Evolutionary conservation across 2,329 filamentous ascomycete genomes (phyloP).

Genomic region (Xylaria arbuscula): DNA sequence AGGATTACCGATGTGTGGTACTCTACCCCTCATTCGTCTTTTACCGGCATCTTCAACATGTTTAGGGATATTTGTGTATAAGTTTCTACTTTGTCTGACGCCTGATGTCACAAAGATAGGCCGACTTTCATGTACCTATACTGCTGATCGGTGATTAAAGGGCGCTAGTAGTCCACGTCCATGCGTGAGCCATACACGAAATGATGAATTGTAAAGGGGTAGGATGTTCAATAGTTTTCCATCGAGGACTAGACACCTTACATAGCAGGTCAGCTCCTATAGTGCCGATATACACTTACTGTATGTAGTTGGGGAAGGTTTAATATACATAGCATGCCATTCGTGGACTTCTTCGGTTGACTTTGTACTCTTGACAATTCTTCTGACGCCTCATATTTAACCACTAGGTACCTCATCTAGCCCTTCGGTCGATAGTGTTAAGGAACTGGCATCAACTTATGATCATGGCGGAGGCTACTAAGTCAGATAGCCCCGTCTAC

Average conservation of each 20-base stretch:
- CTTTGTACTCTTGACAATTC: background rate
- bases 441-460: background rate
- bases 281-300: no score
- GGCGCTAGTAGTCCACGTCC: no score
- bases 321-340: no score
- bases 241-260: no score
- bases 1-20: constrained; percentile 9
- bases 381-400: background rate
- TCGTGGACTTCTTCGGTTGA: background rate
- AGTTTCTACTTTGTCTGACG: background rate
- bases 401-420: background rate
- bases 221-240: no score
- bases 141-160: no score
- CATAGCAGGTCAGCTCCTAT: no score
- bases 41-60: constrained; percentile 17
- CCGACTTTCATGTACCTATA: no score
- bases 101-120: background rate
- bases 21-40: constrained; percentile 10
- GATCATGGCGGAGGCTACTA: constrained; percentile 10
- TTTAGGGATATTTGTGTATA: background rate
- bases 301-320: no score
- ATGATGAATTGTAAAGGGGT: no score
- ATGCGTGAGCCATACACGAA: no score
- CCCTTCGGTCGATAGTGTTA: no score
- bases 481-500: constrained; percentile 34